A percentile compares a stretch with the other conserved stretches of the same genome.
Conservation (phyloP, 768 basidiomycete species). For the Cystofilobasidium ferigula region DNA sequence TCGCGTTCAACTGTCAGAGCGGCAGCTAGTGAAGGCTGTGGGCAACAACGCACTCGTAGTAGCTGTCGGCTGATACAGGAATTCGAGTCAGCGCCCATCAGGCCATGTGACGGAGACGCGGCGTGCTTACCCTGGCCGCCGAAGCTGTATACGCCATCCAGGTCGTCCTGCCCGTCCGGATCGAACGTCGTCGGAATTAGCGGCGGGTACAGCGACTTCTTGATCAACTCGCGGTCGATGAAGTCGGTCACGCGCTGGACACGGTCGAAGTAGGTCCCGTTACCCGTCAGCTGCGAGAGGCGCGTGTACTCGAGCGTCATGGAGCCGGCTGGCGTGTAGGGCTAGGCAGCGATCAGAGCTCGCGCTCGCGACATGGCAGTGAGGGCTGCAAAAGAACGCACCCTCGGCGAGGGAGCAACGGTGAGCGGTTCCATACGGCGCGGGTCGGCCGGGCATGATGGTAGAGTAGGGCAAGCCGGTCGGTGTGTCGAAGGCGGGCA, state of each 20-base stretch:
- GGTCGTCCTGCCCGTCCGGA: constrained; percentile 7
- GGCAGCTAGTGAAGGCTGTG: too few species aligned
- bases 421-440: not conserved
- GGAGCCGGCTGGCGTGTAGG: constrained; percentile 37
- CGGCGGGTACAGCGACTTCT: constrained; percentile 29
- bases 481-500: constrained; percentile 37
- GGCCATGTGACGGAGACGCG: too few species aligned
- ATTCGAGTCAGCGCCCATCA: too few species aligned
- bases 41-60: too few species aligned
- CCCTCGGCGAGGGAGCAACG: constrained; percentile 28
- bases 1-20: constrained; percentile 29
- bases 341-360: constrained; percentile 26
- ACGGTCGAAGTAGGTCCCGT: constrained; percentile 39
- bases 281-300: constrained; percentile 38
- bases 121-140: constrained; percentile 31
- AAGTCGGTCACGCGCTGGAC: constrained; percentile 39
- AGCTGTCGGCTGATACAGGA: too few species aligned
- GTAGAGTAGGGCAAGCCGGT: constrained; percentile 36
- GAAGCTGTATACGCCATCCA: constrained; percentile 36
- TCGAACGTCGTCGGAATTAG: constrained; percentile 36
- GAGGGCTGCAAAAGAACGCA: too few species aligned
- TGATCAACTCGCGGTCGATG: constrained; percentile 33
- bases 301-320: constrained; percentile 41
- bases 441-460: constrained; percentile 35
- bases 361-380: not conserved